Evolutionary conservation across 1,139 yeast genomes (phyloP), one percentile per base, ranked within the genome.

Genomic region (Chernovozyma sophiae-reginae): DNA sequence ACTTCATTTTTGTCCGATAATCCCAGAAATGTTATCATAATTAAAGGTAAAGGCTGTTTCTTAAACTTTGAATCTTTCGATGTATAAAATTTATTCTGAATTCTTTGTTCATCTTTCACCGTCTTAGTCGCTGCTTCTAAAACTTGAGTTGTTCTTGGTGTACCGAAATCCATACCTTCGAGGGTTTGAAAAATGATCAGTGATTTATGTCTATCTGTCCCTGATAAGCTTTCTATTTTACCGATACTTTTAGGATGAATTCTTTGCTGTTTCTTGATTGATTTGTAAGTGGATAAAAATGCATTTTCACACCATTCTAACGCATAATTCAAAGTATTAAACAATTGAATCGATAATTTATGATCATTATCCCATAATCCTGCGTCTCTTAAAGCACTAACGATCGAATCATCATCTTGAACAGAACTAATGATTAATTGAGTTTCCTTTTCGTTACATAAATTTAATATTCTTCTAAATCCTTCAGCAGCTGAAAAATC

Each of bases 401-500:
- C 74, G 24, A 82, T 81, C 25, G 74, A 73, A 34, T 79, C 81
- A 34, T 78, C 78, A 31, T 79, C 79, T 16, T 55, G 51, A 15
- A 90, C 90, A 1, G 96, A 86, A 1, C 95, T 82, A 31, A 92
- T 73, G 20, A 90, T 74, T 54, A 92, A 65, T 46, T 77, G 84
- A 17, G 94, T 84, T 37, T 72, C 71, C 46, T 79, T 82, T 18
- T 84, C 81, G 43, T 77, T 78, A 16, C 89, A 67, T 48, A 87
- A 72, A 45, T 95, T 82, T 55, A 86, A 79, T 45, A 94, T 84
- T 47, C 97, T 72, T 48, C 90, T 79, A 56, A 92, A 86, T 1
- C 97, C 96, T 59, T 92, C 98, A 5, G 97, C 96, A 0, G 97
- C 97, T 28, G 96, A 85, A 51, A 86, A 92, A 59, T 92, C 99